Evolutionary conservation across 2,329 filamentous ascomycete genomes (phyloP), one percentile per base, ranked within the genome.

Genomic region (Elsinoe australis): DNA sequence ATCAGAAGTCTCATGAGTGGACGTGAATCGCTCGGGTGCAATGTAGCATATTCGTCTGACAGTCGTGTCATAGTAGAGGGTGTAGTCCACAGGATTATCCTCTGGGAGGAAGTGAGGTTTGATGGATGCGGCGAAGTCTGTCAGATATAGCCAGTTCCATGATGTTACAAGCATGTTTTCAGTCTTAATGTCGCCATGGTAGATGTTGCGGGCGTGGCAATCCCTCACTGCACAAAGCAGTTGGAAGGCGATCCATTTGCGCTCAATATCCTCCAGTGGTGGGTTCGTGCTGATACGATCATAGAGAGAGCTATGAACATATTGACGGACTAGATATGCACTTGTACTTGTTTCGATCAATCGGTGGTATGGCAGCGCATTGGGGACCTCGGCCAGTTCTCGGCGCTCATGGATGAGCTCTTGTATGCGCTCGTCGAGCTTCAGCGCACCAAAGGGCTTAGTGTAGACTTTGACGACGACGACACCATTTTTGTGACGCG

Each of bases 141-240:
- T 83, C 29, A 98, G 75, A 63, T 96, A 98, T 2, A 98, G 75
- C 92, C 94, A 98, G 69, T 96, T 95, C 92, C 92, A 98, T 5
- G 92, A 96, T 0, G 92, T 98, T 44, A 98, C 90, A 39, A 98
- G 72, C 28, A 94, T 80, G 59, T 98, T 98, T 66, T 98, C 90
- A 1, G 90, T 92, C 72, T 98, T 98, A 71, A 98, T 96, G 61
- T 98, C 94, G 50, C 92, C 94, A 63, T 98, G 92, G 63, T 89
- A 96, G 45, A 98, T 75, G 58, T 94, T 86, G 38, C 84, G 78
- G 21, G 84, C 75, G 64, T 98, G 92, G 59, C 87, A 95, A 66
- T 98, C 94, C 49, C 89, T 82, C 51, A 98, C 72, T 2, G 87
- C 89, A 64, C 88, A 95, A 8, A 98, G 76, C 2, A 98, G 76